Base-by-base conservation (phyloP, 2,329 filamentous ascomycete genomes). In the Emmonsiellopsis sp. region DNA sequence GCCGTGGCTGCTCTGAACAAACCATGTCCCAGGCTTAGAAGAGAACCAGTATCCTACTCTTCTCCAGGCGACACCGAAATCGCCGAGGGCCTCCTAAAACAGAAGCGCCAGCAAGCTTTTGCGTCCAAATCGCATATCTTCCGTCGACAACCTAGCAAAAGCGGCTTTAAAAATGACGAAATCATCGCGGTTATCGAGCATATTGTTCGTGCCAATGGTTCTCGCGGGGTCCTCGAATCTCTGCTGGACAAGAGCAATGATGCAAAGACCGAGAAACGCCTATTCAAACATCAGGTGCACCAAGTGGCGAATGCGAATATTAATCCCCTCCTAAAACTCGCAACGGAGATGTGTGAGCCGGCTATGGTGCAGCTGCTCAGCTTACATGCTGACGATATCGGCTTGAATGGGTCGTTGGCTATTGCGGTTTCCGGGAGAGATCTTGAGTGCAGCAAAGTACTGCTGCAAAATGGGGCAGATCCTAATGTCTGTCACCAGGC, bases 41-140 rank as follows among this genome's bases (percentile, higher is more conserved):
- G 42, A 31, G 42, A 55, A 14, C 48, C 39, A 13, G 17, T 50
- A 17, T 54, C 53, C 31, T 58, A 51, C 11, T 42, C 51, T 27
- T 51, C 17, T 37, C 48, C 57, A 37, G 37, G 53, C 4, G 58
- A 57, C 17, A 52, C 49, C 36, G 49, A 47, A 39, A 51, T 43
- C 14, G 56, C 55, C 6, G 58, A 59, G 39, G 40, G 34, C 31
- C 45, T 60, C 9, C 44, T 51, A 39, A 58, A 51, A 33, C 53
- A 52, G 33, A 60, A 55, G 42, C 40, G 58, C 32, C 52, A 55
- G 21, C 52, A 57, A 39, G 47, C 47, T 45, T 60, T 60, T 46
- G 53, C 55, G n/a, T 56, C 58, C 14, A 58, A 58, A 34, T 55
- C 58, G 9, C 58, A 60, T 48, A 48, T 58, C 10, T 58, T 60